Evolutionary conservation across 176 grass and related monocot species (phyloP), one percentile per base, ranked within the genome.

Genomic region (Ananas comosus): DNA sequence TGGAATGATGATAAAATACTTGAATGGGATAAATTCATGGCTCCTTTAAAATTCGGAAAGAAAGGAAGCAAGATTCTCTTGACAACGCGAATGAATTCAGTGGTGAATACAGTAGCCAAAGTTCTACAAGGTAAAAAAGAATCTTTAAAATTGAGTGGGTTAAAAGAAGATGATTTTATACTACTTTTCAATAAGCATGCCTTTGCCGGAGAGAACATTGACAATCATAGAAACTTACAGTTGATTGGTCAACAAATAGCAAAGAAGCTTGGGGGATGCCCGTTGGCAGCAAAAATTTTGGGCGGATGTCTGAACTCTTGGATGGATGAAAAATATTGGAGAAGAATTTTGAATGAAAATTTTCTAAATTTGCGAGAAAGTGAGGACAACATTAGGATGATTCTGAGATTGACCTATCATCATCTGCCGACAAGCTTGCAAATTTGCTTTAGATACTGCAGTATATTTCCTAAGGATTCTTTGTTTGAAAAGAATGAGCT

Each of bases 331-430:
- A 68, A 71, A 33, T 65, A 33, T 14, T 79, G 77, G 77, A 70
- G 64, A 4, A 52, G 16, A 61, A 71, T 72, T 51, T 79, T 57
- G 77, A 64, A 72, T 58, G 52, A 79, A 51, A 27, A 71, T 21
- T 61, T 81, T 58, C 64, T 58, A 49, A 70, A 64, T 64, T 68
- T 75, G 13, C 24, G 53, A 63, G 25, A 54, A 13, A 33, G 71
- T 47, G 64, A 75, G 67, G 68, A 51, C 11, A 71, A 57, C 12
- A 66, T 81, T 3, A 74, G 63, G 64, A 13, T 28, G 14, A 71
- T 81, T 21, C 48, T 81, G 63, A 81, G 70, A 53, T 74, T 81
- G 24, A 81, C 71, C 14, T 81, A 81, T 74, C 63, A 68, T 9
- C 70, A 74, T 61, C 48, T 81, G 25, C 28, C 79, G 16, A 27